Percentiles rank a stretch among this genome's conserved stretches.
Evolutionary conservation across 2,329 filamentous ascomycete genomes (phyloP).

Genomic region (Tolypocladium amazonense): DNA sequence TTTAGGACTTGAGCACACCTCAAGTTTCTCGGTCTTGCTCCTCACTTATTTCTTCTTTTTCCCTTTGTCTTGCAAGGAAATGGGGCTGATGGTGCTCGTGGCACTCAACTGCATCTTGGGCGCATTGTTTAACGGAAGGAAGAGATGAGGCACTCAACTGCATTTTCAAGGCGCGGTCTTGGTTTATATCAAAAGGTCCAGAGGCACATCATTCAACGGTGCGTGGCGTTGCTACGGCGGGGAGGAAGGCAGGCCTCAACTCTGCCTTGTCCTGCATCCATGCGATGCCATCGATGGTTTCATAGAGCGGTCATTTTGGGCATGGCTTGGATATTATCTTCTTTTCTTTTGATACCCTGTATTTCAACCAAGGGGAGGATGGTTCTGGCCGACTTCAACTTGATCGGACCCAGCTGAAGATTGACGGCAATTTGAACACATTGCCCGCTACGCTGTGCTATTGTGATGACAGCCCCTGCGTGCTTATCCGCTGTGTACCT

Average conservation of each 20-base stretch:
- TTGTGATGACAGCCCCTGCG: constrained; percentile 3
- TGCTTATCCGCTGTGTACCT: not conserved
- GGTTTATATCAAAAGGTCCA: constrained; percentile 2
- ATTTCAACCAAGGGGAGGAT: constrained; percentile 18
- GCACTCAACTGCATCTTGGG: constrained; percentile 1
- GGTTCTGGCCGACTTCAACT: constrained; percentile 1
- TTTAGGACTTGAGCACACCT: constrained; percentile 6
- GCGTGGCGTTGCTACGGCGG: constrained; percentile 11
- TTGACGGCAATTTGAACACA: not conserved
- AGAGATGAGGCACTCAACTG: constrained; percentile 19
- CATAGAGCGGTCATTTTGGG: not conserved
- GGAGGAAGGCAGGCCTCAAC: constrained; percentile 18
- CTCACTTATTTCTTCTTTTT: not conserved
- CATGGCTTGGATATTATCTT: constrained; percentile 4
- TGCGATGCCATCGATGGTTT: not conserved
- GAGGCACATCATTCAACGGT: constrained; percentile 13
- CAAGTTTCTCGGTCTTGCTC: not conserved
- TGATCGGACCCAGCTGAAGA: not conserved
- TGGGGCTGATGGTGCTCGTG: not conserved
- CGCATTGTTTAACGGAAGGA: not conserved
- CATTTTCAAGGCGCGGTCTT: constrained; percentile 15
- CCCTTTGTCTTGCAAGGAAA: not conserved
- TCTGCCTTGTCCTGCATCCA: constrained; percentile 11
- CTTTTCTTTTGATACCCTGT: constrained; percentile 20
- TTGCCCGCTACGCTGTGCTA: not conserved